A percentile compares a stretch with the other conserved stretches of the same genome.
phyloP scores from a whole-genome alignment of 208 protist genomes.

The Leishmania guyanensis region DNA sequence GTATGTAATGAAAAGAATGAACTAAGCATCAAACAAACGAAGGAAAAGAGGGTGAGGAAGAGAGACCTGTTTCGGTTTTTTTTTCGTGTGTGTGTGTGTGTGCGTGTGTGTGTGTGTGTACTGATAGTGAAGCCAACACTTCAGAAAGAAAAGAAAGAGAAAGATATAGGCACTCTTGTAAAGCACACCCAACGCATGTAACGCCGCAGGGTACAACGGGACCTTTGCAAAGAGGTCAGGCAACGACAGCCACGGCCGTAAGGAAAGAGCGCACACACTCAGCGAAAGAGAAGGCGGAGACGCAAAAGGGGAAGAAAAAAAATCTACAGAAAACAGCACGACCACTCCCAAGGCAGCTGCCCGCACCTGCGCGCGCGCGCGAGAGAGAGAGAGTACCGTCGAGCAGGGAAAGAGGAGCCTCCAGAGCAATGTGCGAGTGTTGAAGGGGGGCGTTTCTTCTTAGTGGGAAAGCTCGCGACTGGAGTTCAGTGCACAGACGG shows the following conservation, averaged over 20 bases:
- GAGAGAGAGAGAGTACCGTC: too few species aligned
- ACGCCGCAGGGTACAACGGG: background rate
- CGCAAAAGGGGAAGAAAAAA: background rate
- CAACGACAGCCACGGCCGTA: background rate
- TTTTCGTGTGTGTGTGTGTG: background rate
- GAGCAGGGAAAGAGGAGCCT: background rate
- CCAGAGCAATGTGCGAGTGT: background rate
- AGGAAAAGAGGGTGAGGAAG: background rate
- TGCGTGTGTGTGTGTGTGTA: slow-evolving; percentile 6
- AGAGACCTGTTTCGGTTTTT: background rate
- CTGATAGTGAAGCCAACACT: background rate
- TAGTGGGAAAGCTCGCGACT: background rate
- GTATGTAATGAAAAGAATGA: background rate
- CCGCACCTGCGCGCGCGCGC: background rate
- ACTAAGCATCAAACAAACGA: background rate
- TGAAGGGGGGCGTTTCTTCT: background rate
- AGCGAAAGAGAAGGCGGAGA: background rate
- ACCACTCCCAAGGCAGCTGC: background rate
- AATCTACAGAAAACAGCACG: background rate
- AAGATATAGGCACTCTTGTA: background rate
- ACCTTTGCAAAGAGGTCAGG: background rate
- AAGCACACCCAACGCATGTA: background rate
- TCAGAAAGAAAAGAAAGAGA: background rate
- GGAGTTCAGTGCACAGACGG: background rate
- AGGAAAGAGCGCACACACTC: background rate